Base-by-base conservation (phyloP, 768 basidiomycete genomes). In the Amanita polypyramis region DNA sequence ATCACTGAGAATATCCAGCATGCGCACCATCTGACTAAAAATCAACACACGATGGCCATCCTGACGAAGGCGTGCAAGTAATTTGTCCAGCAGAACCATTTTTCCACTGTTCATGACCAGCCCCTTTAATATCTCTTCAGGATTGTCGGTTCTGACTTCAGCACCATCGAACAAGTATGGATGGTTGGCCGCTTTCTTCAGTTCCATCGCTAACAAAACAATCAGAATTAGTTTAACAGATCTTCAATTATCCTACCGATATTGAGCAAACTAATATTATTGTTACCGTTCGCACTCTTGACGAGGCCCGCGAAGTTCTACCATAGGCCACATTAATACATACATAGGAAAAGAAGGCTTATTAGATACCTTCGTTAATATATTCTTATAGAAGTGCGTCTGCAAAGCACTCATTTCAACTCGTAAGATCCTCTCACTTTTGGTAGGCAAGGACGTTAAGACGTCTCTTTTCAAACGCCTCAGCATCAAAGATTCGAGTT, bases 11-110 rank as follows among this genome's bases (percentile, higher is more conserved):
- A 99, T 98, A 67, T 99, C 96, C 38, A 99, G 75, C 81, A 98
- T 90, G 51, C 96, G 82, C 51, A 98, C 94, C 96, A 99, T 99
- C 66, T 97, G 92, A 58, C 93, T 96, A 73, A 99, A 99, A 57
- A 99, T 98, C 56, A 99, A 76, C 21, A 99, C 96, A 43, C 96
- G 87, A 59, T 98, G 96, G 2, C 89, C 88, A 61, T 98, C 95
- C 55, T 78, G 81, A 57, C 86, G 86, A 43, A 98, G 76, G 14
- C 90, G 82, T 19, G 74, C 76, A n/a, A 98, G 80, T 12, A 99
- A 78, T 64, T 99, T 99, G 70, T 99, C 96, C 47, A 99, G 82
- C 27, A 99, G 70, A 42, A 98, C 94, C 85, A 99, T 82, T 70
- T 99, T 99, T 29, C 96, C 96, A 52, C 91, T 93, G 65, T 85